These are phyloP conservation scores for Syncephalastrum contaminatum DNA, from an alignment of 371 early-diverging fungal genomes.

Conservation along the genomic window DNA sequence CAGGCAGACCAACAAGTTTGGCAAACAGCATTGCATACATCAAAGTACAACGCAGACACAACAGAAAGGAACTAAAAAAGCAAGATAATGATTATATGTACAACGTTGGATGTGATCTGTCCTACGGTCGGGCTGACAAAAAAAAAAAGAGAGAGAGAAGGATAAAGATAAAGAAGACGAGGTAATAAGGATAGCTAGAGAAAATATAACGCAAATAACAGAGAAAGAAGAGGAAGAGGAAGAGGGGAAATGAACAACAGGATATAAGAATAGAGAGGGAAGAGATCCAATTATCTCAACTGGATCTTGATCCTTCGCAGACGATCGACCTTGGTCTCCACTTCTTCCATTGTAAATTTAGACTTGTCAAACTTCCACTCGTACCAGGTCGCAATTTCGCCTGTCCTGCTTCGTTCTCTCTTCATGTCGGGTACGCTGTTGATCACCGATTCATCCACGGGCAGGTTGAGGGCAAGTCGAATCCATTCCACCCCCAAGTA, in stretches of 20 bases:
- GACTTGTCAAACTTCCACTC: slow-evolving; percentile 39
- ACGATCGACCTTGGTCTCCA: slow-evolving; percentile 38
- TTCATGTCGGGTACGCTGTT: slow-evolving; percentile 12
- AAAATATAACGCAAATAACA: too few relatives aligned
- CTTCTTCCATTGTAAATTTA: slow-evolving; percentile 26
- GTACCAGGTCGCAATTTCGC: slow-evolving; percentile 46
- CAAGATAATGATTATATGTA: too few relatives aligned
- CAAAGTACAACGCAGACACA: too few relatives aligned
- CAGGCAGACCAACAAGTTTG: too few relatives aligned
- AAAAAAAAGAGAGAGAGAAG: neutral
- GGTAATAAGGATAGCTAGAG: too few relatives aligned
- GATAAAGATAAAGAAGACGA: neutral
- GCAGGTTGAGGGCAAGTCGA: slow-evolving; percentile 35
- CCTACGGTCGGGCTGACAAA: neutral
- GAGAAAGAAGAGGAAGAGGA: too few relatives aligned
- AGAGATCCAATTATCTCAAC: neutral
- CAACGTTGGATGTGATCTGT: too few relatives aligned
- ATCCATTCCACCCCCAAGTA: slow-evolving; percentile 48
- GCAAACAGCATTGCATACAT: too few relatives aligned
- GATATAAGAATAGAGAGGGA: too few relatives aligned
- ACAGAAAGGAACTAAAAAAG: too few relatives aligned
- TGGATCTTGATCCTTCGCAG: slow-evolving; percentile 26
- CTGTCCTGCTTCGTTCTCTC: slow-evolving; percentile 29
- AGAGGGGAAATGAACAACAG: too few relatives aligned
- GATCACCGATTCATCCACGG: slow-evolving; percentile 35